phyloP scores from a whole-genome alignment of 352 stramenopile species.

The Pythium aristosporum region DNA sequence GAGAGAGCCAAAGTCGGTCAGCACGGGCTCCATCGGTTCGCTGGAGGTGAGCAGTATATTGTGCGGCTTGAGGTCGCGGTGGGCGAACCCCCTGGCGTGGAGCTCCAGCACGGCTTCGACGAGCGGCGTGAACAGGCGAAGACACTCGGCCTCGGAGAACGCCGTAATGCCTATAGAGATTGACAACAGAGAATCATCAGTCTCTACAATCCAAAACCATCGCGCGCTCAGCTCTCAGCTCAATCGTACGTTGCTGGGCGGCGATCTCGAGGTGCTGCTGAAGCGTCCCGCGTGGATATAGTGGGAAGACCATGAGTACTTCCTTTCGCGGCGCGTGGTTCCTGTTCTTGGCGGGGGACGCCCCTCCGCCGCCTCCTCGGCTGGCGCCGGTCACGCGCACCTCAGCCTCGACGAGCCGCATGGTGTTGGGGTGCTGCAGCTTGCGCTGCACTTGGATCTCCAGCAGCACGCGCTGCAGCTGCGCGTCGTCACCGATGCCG shows the following conservation, averaged over 20 bases:
- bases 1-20: conserved; percentile 82
- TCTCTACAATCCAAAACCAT: background rate
- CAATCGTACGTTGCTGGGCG: conserved; percentile 25
- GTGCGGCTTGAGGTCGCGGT: conserved; percentile 79
- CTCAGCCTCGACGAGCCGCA: conserved; percentile 57
- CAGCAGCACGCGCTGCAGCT: conserved; percentile 55
- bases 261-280: conserved; percentile 47
- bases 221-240: background rate
- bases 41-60: conserved; percentile 60
- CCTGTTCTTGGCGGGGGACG: conserved; percentile 14
- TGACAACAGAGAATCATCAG: background rate
- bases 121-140: conserved; percentile 55
- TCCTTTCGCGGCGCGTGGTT: conserved; percentile 34
- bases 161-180: conserved; percentile 21
- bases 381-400: conserved; percentile 25
- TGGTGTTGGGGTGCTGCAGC: conserved; percentile 51
- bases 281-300: conserved; percentile 55
- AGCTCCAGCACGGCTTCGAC: conserved; percentile 58
- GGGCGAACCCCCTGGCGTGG: conserved; percentile 52
- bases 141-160: conserved; percentile 48
- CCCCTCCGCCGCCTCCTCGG: background rate
- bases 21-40: conserved; percentile 43
- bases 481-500: conserved; percentile 48
- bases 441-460: conserved; percentile 71
- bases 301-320: conserved; percentile 60